A percentile compares a stretch with the other conserved stretches of the same genome.
phyloP scores from a whole-genome alignment of 2,329 filamentous ascomycete species.

The Cladosporium sp. region DNA sequence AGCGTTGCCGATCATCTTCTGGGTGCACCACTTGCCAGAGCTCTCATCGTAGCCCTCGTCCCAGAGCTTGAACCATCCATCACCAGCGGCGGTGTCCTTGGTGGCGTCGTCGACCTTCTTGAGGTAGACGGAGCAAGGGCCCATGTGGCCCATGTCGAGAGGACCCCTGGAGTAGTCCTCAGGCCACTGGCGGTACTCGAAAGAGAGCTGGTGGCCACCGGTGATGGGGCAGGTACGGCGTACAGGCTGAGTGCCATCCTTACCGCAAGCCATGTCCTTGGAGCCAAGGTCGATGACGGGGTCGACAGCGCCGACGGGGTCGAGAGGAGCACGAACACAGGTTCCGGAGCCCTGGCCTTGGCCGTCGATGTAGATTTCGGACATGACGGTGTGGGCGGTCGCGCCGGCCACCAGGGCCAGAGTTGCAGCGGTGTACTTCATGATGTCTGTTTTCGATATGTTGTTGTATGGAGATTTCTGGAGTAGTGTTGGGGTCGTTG shows the following conservation, averaged over 20 bases:
- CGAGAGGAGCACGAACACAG: constrained; percentile 66
- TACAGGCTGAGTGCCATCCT: constrained; percentile 49
- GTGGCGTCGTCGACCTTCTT: constrained; percentile 65
- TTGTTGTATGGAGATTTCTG: neutral
- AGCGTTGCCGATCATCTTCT: constrained; percentile 64
- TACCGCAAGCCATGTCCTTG: constrained; percentile 68
- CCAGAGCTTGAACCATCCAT: constrained; percentile 79
- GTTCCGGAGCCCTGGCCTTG: constrained; percentile 63
- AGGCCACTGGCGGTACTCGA: constrained; percentile 65
- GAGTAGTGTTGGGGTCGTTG: neutral
- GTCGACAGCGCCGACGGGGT: constrained; percentile 53
- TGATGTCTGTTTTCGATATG: constrained; percentile 10
- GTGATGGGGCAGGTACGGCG: constrained; percentile 48
- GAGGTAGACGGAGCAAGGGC: constrained; percentile 72
- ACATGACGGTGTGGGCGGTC: constrained; percentile 60
- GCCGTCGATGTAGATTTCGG: constrained; percentile 63
- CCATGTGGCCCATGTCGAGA: constrained; percentile 64
- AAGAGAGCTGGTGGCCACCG: constrained; percentile 60
- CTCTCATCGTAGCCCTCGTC: constrained; percentile 60
- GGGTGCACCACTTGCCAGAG: constrained; percentile 66
- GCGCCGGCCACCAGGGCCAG: constrained; percentile 24
- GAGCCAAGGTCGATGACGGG: constrained; percentile 61
- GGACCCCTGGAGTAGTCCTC: constrained; percentile 55
- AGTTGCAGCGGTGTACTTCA: constrained; percentile 21
- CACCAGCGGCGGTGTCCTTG: constrained; percentile 54